These are phyloP conservation scores for Penicillium atrosanguineum DNA, from an alignment of 495 filamentous ascomycete genomes.

Conservation along the genomic window DNA sequence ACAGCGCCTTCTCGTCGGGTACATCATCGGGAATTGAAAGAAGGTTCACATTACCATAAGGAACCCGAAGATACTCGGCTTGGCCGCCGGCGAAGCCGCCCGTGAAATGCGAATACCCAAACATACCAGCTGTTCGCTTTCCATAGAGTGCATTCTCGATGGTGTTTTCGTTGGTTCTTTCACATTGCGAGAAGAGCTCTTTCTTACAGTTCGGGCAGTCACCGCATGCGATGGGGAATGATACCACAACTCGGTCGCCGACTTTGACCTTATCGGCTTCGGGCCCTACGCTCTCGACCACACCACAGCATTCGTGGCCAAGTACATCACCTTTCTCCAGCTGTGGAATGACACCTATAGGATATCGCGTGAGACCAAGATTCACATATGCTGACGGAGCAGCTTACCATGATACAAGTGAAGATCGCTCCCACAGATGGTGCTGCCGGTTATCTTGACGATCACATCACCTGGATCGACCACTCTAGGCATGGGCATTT, in stretches of 20 bases:
- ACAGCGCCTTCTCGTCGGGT: slow-evolving; percentile 84
- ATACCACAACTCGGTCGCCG: slow-evolving; percentile 79
- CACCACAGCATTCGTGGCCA: slow-evolving; percentile 85
- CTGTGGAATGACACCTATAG: slow-evolving; percentile 58
- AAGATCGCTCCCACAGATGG: slow-evolving; percentile 84
- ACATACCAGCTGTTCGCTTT: slow-evolving; percentile 65
- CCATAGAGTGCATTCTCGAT: slow-evolving; percentile 72
- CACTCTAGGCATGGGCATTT: slow-evolving; percentile 67
- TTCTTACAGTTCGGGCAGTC: slow-evolving; percentile 75
- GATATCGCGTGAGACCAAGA: background rate
- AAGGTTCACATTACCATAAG: slow-evolving; percentile 78
- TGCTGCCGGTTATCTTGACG: slow-evolving; percentile 78
- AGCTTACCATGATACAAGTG: slow-evolving; percentile 68
- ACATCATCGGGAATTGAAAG: slow-evolving; percentile 77
- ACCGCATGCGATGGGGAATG: slow-evolving; percentile 76
- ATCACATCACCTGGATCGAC: slow-evolving; percentile 77
- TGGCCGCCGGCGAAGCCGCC: slow-evolving; percentile 90
- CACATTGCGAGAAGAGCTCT: slow-evolving; percentile 74
- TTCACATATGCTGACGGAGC: background rate
- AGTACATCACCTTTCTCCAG: slow-evolving; percentile 82
- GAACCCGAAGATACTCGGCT: slow-evolving; percentile 83
- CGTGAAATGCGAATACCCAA: slow-evolving; percentile 63
- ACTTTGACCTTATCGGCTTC: slow-evolving; percentile 55
- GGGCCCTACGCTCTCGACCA: slow-evolving; percentile 69
- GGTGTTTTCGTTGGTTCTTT: slow-evolving; percentile 71